These are phyloP conservation scores for Hydrangea macrophylla DNA, from an alignment of 148 eudicot species.

Conservation along the genomic window DNA sequence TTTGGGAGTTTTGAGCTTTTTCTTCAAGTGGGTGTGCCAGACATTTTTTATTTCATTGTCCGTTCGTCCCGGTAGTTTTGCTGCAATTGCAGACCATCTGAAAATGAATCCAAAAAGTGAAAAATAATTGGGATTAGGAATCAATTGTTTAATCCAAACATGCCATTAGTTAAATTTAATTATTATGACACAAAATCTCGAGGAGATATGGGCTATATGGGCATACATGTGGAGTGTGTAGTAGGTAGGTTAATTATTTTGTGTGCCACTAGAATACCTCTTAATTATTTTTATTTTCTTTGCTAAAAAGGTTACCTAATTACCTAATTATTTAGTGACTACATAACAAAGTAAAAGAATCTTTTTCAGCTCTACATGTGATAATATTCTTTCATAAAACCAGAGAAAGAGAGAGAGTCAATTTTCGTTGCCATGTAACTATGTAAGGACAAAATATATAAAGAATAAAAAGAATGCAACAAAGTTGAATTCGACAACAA, in stretches of 20 bases:
- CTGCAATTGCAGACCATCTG: conserved; percentile 83
- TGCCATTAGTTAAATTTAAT: neutral
- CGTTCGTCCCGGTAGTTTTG: conserved; percentile 71
- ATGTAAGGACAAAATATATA: no score
- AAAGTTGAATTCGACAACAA: no score
- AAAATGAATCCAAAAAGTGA: conserved; percentile 8
- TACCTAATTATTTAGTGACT: neutral
- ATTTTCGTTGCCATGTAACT: no score
- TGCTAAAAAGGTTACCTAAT: no score
- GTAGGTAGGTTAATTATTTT: no score
- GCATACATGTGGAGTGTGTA: no score
- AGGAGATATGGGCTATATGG: neutral
- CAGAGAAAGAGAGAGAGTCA: no score
- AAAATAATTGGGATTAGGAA: neutral
- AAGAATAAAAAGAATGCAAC: no score
- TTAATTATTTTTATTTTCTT: no score
- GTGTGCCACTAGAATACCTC: no score
- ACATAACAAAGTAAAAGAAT: neutral
- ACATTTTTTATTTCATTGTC: conserved; percentile 81
- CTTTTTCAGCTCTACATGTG: conserved; percentile 8
- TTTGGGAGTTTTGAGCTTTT: conserved; percentile 40
- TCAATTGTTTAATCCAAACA: neutral
- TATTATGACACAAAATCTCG: neutral
- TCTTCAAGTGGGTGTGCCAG: conserved; percentile 83
- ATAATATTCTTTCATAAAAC: conserved; percentile 4